Base-by-base conservation (phyloP, 345 rosid species). In the Eucalyptus pauciflora region DNA sequence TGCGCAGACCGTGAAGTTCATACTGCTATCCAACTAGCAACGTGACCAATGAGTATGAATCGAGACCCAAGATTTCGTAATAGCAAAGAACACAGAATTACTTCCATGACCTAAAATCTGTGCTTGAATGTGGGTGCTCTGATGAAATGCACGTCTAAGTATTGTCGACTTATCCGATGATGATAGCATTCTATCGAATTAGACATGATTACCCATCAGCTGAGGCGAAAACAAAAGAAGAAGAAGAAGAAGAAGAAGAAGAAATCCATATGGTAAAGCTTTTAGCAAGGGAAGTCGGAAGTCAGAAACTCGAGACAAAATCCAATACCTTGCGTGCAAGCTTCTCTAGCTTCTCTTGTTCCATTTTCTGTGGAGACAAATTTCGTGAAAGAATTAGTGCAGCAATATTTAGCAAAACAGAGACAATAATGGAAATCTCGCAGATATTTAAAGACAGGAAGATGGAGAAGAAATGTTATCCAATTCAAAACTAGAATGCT, bases 281-380 rank as follows among this genome's bases (percentile, higher is more conserved):
- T 37, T 20, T 37, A 62, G 13, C 83, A 18, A 76, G 48, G 27
- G 41, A 76, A 76, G 83, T 29, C 6, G 48, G 16, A 33, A 2
- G 8, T 31, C 13, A 52, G 49, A 60, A 86, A 31, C 25, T 86
- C 48, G 9, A 33, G 58, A 10, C 43, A 86, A 25, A 89, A 89
- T 86, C 49, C 41, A 52, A 88, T 93, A 98, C 99, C 99, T 96
- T 95, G 88, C 94, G 93, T 18, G 99, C 99, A 86, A 94, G 92
- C 95, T 97, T 97, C 94, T 97, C 97, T 89, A 98, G 89, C 91
- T 97, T 98, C 93, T 97, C 99, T 85, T 93, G 92, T 94, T 98
- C 99, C 88, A 89, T 94, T 96, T 96, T 98, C 99, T 98, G 95
- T 91, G 93, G 93, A 71, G 41, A 87, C 58, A 87, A 51, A 51